Evolutionary conservation across 1,284 basidiomycete genomes (phyloP), one percentile per base, ranked within the genome.

Genomic region (Wallemia hederae): DNA sequence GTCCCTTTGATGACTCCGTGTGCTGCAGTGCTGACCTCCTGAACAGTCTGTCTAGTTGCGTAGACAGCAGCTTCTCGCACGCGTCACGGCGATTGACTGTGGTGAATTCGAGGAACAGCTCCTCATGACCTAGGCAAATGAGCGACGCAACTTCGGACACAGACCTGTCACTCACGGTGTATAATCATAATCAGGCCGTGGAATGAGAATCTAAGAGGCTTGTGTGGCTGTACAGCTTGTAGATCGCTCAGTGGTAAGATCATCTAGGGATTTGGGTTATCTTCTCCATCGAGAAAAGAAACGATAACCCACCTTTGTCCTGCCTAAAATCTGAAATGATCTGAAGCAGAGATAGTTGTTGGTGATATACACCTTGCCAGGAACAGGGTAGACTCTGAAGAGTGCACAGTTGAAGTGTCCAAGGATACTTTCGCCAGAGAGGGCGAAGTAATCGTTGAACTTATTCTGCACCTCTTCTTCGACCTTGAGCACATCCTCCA

Each of bases 71-170:
- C 1, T 70, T 70, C 19, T 83, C 77, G 67, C 91, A 88, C 1
- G 81, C 78, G 62, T 81, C 77, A 29, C 90, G 78, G 60, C 85
- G 81, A 60, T 85, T 80, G 62, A 80, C 76, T 11, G 81, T 81
- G 55, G 77, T 74, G 68, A 98, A 92, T 71, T 97, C 92, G 65
- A 97, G 83, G 73, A 97, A 98, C 1, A 98, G 75, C 68, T 98
- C 92, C 72, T 97, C 92, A 68, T 96, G 85, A 0, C 92, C 92
- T 66, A 49, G 9, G 11, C 22, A n/a, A 49, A 15, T 49, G 19
- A 49, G 39, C 19, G 22, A 11, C 19, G n/a, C n/a, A n/a, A n/a
- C 11, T 49, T 7, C 39, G 3, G 19, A 49, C n/a, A 49, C 3
- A 14, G 14, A n/a, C 11, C 11, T 11, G 19, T 31, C 22, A 49